Evolutionary conservation across 1,284 basidiomycete species (phyloP).

Genomic region (Cutaneotrichosporon curvatum): DNA sequence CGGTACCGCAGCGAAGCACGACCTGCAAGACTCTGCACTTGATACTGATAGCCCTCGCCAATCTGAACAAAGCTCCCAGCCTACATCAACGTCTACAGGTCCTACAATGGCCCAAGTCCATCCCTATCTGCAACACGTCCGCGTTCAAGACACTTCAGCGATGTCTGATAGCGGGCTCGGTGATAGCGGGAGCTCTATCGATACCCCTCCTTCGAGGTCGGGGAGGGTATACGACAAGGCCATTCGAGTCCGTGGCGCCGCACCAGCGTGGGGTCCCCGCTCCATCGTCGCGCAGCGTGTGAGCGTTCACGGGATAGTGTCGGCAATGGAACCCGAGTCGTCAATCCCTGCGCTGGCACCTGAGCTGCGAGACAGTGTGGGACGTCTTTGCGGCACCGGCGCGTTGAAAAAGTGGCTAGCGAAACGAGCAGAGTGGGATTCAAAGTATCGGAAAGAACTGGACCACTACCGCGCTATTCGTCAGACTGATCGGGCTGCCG

Average conservation of each 20-base stretch:
- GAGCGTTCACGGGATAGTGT: constrained; percentile 64
- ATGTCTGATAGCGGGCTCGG: no score
- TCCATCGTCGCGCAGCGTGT: constrained; percentile 79
- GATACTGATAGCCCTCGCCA: no score
- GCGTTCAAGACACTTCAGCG: no score
- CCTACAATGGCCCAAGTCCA: no score
- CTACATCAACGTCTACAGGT: no score
- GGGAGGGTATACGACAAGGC: no score
- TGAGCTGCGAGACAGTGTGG: constrained; percentile 26
- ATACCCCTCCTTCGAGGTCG: no score
- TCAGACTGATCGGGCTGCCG: constrained; percentile 24
- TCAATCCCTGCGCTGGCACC: constrained; percentile 45
- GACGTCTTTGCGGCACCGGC: constrained; percentile 35
- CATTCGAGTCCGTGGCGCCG: constrained; percentile 34
- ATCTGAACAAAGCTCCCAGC: no score
- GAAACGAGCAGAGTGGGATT: constrained; percentile 37
- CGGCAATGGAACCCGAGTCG: constrained; percentile 65
- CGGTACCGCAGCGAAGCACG: no score
- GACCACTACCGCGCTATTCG: constrained; percentile 32
- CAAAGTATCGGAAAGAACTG: constrained; percentile 31
- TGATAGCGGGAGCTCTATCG: no score
- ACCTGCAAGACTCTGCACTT: no score
- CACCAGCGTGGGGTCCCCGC: constrained; percentile 34
- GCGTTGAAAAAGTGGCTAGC: constrained; percentile 41
- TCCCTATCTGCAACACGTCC: no score